Base-by-base conservation (phyloP, 2,329 filamentous ascomycete species). In the Lachnellula occidentalis region DNA sequence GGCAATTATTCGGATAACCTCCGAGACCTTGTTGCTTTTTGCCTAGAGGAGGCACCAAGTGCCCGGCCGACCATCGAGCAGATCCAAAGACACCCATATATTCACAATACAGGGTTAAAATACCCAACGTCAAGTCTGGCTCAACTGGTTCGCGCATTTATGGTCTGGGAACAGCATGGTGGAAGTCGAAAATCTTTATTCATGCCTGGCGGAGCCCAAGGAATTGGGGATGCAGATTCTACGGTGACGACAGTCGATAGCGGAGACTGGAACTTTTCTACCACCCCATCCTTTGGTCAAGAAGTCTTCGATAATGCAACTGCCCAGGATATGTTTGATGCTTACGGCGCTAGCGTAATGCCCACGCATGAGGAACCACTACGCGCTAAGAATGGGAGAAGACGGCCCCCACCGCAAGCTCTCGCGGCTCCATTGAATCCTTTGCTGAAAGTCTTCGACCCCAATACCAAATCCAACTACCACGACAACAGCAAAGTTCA, bases 131-230 rank as follows among this genome's bases (percentile, higher is more conserved):
- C 78, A 0, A 78, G 76, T 4, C 76, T 92, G 2, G 73, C 81
- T 2, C 76, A 82, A 56, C 75, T 92, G 1, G 85, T 92, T 9
- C 81, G 83, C 60, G 84, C 82, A 12, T 92, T 87, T 71, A 86
- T 84, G 66, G 67, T 85, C 19, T 92, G 88, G 88, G 88, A 92
- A 68, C 79, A 83, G 7, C 79, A 82, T 61, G 88, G 88, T 22
- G 88, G 88, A 27, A 82, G 81, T 61, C 80, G 88, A 45, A 81
- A 80, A 58, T 86, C 83, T 15, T 73, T 87, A 1, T 87, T 87
- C 59, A 77, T 77, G 5, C 70, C 76, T 2, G 79, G 79, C 21
- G 83, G 83, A 55, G 83, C 82, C 2, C 80, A 83, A 58, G 63
- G 60, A 12, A 57, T 61, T 6, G 58, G 62, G 58, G 74, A 78